Conservation (phyloP, 169 alveolate species). For the Eimeria acervulina region DNA sequence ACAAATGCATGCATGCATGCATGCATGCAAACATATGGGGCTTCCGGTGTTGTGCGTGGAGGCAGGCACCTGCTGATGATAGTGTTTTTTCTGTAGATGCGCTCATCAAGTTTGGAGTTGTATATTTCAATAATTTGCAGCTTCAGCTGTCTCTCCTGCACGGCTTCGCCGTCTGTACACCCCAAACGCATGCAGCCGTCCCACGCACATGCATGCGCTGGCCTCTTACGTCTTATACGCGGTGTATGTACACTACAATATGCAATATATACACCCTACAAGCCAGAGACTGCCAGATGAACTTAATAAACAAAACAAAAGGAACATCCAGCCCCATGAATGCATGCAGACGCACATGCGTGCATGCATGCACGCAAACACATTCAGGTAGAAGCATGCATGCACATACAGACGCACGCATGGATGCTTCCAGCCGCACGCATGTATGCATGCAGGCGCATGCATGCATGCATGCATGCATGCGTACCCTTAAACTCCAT, state of each 20-base stretch:
- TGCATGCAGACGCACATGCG: background rate
- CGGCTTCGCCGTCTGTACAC: slow-evolving; percentile 79
- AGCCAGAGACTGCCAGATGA: background rate
- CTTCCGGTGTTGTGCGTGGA: background rate
- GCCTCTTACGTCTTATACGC: background rate
- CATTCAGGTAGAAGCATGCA: background rate
- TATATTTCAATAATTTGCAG: slow-evolving; percentile 89
- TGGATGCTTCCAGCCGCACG: background rate
- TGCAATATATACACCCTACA: background rate
- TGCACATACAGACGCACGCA: background rate
- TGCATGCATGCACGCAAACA: slow-evolving; percentile 31
- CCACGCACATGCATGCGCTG: background rate
- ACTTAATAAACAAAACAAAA: background rate
- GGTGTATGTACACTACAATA: background rate
- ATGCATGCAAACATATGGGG: background rate
- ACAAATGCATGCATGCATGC: background rate
- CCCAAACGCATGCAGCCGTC: background rate
- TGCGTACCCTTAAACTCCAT: slow-evolving; percentile 96
- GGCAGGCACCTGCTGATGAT: slow-evolving; percentile 88
- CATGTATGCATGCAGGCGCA: background rate
- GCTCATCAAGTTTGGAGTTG: slow-evolving; percentile 95
- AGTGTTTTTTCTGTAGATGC: slow-evolving; percentile 92
- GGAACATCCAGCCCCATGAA: background rate
- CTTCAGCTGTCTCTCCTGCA: slow-evolving; percentile 84
- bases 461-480: background rate